These are phyloP conservation scores for Coemansia sp. DNA, from an alignment of 192 early-diverging fungal species.

Conservation along the genomic window DNA sequence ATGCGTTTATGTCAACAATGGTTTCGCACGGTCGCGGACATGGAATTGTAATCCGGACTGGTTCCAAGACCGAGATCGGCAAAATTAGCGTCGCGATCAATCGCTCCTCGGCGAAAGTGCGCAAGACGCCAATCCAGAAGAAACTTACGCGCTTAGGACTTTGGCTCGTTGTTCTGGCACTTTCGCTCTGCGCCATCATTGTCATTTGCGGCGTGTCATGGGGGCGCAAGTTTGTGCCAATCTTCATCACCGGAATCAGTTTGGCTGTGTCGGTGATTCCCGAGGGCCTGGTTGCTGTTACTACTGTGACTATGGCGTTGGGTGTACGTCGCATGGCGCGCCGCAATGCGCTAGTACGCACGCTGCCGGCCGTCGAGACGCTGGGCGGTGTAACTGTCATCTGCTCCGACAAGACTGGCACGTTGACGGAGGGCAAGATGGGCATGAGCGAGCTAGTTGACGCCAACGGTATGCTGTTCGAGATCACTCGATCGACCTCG, in stretches of 20 bases:
- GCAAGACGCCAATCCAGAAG: constrained; percentile 67
- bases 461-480: constrained; percentile 38
- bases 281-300: constrained; percentile 97
- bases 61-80: constrained; percentile 87
- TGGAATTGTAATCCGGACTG: constrained; percentile 90
- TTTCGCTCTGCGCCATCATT: constrained; percentile 79
- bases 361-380: constrained; percentile 91
- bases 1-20: constrained; percentile 95
- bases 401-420: constrained; percentile 97
- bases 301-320: constrained; percentile 94
- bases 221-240: constrained; percentile 63
- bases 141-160: constrained; percentile 79
- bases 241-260: constrained; percentile 82
- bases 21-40: constrained; percentile 88
- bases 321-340: constrained; percentile 93
- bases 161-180: constrained; percentile 79
- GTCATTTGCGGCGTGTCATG: constrained; percentile 80
- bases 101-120: constrained; percentile 52
- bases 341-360: constrained; percentile 86
- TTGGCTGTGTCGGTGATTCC: constrained; percentile 97
- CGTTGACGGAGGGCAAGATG: constrained; percentile 98
- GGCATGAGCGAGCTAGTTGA: constrained; percentile 71
- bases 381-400: constrained; percentile 94
- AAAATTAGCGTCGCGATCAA: constrained; percentile 88
- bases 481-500: constrained; percentile 66